Base-by-base conservation (phyloP, 2,329 filamentous ascomycete genomes). In the Rugonectria rugulosa region DNA sequence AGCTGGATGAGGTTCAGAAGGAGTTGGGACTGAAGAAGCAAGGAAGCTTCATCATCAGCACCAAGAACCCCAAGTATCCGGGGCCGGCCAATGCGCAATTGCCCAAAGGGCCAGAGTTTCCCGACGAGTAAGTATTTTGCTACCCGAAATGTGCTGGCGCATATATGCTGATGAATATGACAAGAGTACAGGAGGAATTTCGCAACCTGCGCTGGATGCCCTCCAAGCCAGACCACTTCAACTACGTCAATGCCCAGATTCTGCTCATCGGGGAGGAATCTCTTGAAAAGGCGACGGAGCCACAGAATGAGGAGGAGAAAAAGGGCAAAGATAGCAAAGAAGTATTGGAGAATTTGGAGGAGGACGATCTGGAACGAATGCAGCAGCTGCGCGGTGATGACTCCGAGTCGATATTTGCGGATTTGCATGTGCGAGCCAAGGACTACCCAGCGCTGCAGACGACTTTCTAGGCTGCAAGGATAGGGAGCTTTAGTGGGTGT, bases 31-130 rank as follows among this genome's bases (percentile, higher is more conserved):
- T 97, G 6, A 79, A 81, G 32, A 75, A 84, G 26, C 85, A 88
- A 62, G 92, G 90, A 1, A 91, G 88, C 70, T 96, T 92, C 72
- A 82, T 94, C 47, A 73, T 94, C 47, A 91, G 87, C 62, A 86
- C 90, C 24, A 92, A 92, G 75, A 97, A 96, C 64, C 92, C 92
- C 0, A 80, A 88, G 52, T 85, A 82, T 29, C 80, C 86, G 3
- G 85, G 87, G 0, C 90, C 91, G 0, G 78, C 82, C 3, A 84
- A 83, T 57, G 83, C 86, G 1, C 80, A 78, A 40, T 76, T 96
- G 1, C 85, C 86, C 0, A 77, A 90, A 56, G 79, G 77, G 0
- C 85, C 92, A 0, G 83, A 89, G 3, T 96, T 88, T 72, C 85
- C 91, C 0, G 78, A 90, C 58, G 82, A 89, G 81, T 90, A 73